Base-by-base conservation (phyloP, 805 yeast genomes). In the Starmerella khaoyaiensis region DNA sequence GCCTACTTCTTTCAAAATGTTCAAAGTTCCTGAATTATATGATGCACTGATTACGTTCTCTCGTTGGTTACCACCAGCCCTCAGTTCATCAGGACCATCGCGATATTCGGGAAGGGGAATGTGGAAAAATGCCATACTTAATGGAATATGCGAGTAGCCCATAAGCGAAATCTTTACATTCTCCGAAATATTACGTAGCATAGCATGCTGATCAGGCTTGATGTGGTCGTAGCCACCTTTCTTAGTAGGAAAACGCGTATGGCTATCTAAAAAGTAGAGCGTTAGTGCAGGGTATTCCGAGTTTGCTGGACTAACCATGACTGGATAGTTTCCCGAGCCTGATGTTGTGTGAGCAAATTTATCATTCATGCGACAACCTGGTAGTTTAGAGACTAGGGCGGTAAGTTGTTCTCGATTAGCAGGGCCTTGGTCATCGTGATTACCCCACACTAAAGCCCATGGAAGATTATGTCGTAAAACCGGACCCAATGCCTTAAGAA, bases 51-150 rank as follows among this genome's bases (percentile, higher is more conserved):
- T 79, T 7, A 80, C 69, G 0, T 73, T 78, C 59, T 90, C 98
- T 40, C 71, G 70, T 34, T 56, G 59, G 18, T 59, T 56, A 0
- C 98, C 98, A 17, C 47, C 47, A 11, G 39, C 47, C 4, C 40
- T 49, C 6, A 56, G 44, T 42, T 17, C 28, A 16, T 20, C 32
- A 16, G 19, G 9, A 9, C 34, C 41, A 7, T 77, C 67, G 40
- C 73, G 60, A 55, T 73, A 86, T 56, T 90, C 97, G 1, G 94
- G 90, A 14, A 86, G 48, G 0, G 98, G 98, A 21, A 90, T 86
- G 54, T 90, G 98, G 67, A 86, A 80, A 51, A 90, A 87, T 1
- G 93, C 94, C 83, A 90, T 74, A 10, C 83, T 67, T 44, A 81
- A 52, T 26, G 72, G 76, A 4, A 57, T 58, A 14, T 62, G 60